These are phyloP conservation scores for Nemania diffusa DNA, from an alignment of 2,329 filamentous ascomycete genomes.

Conservation along the genomic window DNA sequence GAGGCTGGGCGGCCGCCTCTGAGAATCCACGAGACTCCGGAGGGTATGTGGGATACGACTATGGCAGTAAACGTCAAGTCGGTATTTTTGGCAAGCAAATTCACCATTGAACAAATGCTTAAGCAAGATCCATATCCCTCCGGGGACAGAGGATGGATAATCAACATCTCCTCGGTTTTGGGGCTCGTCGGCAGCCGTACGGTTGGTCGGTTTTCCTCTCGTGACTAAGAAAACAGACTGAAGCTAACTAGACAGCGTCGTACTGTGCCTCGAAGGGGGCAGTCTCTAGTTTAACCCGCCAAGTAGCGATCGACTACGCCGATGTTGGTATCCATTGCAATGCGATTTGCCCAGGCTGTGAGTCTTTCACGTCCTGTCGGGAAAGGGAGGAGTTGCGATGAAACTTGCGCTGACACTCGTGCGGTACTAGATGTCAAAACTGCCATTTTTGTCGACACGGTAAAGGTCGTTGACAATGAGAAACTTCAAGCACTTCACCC, in stretches of 20 bases:
- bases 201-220: constrained; percentile 39
- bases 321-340: constrained; percentile 27
- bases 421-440: constrained; percentile 27
- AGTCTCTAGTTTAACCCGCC: constrained; percentile 14
- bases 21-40: constrained; percentile 58
- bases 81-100: constrained; percentile 57
- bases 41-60: constrained; percentile 57
- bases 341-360: constrained; percentile 59
- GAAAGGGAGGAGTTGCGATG: not conserved
- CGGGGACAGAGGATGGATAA: constrained; percentile 60
- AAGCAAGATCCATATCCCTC: constrained; percentile 53
- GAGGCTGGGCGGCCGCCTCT: constrained; percentile 49
- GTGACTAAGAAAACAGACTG: not conserved
- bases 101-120: constrained; percentile 60
- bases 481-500: not conserved
- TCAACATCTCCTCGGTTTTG: constrained; percentile 59
- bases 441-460: constrained; percentile 33
- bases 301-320: constrained; percentile 28
- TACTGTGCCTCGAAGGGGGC: constrained; percentile 49
- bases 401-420: not conserved
- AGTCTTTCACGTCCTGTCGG: constrained; percentile 5
- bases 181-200: constrained; percentile 51
- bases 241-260: constrained; percentile 41
- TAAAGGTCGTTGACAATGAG: constrained; percentile 4
- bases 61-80: constrained; percentile 53